phyloP scores from a whole-genome alignment of 768 basidiomycete genomes.

The Trametes maxima region DNA sequence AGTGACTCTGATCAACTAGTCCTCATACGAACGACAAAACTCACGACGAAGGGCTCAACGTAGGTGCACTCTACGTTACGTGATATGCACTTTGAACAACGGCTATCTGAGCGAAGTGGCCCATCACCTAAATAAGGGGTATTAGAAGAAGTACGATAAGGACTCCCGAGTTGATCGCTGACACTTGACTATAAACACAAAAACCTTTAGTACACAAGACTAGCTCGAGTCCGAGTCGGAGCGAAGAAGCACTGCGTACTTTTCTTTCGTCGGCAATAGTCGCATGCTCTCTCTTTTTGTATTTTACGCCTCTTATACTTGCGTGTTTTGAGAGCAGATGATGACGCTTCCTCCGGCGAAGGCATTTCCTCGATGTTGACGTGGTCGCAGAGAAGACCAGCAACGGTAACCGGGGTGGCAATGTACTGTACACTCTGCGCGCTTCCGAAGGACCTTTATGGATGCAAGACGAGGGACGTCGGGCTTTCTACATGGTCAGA shows the following conservation, averaged over 20 bases:
- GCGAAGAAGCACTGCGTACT: neutral
- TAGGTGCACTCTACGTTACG: neutral
- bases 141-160: neutral
- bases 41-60: neutral
- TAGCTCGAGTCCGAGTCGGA: too few species aligned
- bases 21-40: neutral
- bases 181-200: neutral
- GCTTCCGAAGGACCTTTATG: too few species aligned
- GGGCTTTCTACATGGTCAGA: too few species aligned
- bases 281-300: constrained; percentile 3
- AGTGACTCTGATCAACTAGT: neutral
- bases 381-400: too few species aligned
- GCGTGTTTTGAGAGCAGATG: neutral
- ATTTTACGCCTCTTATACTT: constrained; percentile 4
- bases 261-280: constrained; percentile 3
- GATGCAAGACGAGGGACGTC: too few species aligned
- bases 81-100: neutral
- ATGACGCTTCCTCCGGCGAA: neutral
- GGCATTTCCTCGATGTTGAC: neutral
- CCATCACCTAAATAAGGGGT: neutral
- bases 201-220: too few species aligned
- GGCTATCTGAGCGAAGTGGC: neutral
- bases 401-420: too few species aligned
- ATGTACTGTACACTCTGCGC: too few species aligned
- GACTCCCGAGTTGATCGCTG: neutral